These are phyloP conservation scores for Syzygium aromaticum DNA, from an alignment of 345 rosid species.

Conservation along the genomic window DNA sequence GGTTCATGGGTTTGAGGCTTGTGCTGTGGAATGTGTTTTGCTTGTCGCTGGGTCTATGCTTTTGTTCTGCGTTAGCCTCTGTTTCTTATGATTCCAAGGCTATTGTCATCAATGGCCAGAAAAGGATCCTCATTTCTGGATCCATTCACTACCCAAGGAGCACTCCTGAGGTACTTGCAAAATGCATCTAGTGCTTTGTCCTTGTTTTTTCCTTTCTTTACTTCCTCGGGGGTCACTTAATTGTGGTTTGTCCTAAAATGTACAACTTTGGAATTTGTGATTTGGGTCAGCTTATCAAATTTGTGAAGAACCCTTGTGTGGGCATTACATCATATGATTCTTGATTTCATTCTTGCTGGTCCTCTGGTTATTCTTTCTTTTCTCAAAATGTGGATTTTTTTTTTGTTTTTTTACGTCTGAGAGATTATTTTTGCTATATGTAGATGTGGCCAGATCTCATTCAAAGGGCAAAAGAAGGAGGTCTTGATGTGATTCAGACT, in stretches of 20 bases:
- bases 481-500: conserved; percentile 94
- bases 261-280: neutral
- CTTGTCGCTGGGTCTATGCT: conserved; percentile 13
- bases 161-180: conserved; percentile 67
- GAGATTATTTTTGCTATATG: neutral
- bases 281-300: neutral
- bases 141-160: conserved; percentile 99
- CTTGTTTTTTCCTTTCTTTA: neutral
- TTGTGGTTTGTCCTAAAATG: neutral
- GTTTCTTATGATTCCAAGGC: conserved; percentile 85
- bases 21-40: conserved; percentile 34
- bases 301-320: neutral
- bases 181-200: neutral
- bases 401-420: neutral
- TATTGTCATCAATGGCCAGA: conserved; percentile 75
- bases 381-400: neutral
- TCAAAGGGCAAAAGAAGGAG: conserved; percentile 89
- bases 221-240: neutral
- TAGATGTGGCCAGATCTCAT: conserved; percentile 99
- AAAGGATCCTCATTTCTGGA: conserved; percentile 93
- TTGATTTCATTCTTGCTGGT: neutral
- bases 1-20: conserved; percentile 3
- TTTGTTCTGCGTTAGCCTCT: conserved; percentile 37
- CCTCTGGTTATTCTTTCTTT: neutral
- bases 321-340: neutral